Evolutionary conservation across 257 asterid genomes (phyloP).

Genomic region (Voacanga thouarsii): DNA sequence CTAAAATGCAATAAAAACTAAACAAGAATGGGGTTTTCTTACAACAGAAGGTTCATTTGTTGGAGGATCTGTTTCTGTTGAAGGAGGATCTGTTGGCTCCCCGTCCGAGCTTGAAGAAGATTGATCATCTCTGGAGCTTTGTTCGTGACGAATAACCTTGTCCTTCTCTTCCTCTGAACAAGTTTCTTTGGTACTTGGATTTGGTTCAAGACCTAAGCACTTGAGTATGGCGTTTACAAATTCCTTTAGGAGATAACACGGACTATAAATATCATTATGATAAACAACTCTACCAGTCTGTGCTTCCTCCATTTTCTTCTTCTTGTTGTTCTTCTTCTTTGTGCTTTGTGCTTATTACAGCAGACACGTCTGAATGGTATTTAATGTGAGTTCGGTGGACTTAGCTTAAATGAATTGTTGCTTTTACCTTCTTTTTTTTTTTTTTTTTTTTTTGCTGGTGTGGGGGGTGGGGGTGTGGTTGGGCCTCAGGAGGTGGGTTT

Average conservation of each 20-base stretch:
- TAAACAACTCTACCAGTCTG: background rate
- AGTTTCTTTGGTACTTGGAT: background rate
- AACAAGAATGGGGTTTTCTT: background rate
- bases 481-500: too few species aligned
- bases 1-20: background rate
- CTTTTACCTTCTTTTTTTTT: background rate
- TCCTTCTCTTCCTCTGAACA: background rate
- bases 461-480: too few species aligned
- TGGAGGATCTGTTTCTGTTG: background rate
- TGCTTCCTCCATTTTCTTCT: background rate
- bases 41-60: background rate
- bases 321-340: background rate
- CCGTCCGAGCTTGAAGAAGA: too few species aligned
- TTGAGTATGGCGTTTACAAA: constrained; percentile 1
- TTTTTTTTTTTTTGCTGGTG: too few species aligned
- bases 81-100: background rate
- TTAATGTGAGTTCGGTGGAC: background rate
- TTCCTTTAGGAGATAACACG: background rate
- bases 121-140: too few species aligned
- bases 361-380: background rate
- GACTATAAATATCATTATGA: background rate
- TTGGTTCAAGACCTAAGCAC: constrained; percentile 7
- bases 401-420: background rate
- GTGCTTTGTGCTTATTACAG: background rate
- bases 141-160: background rate